Percentiles rank a stretch among this genome's conserved stretches.
phyloP scores from a whole-genome alignment of 371 early-diverging fungal genomes.

The Nematocida major region DNA sequence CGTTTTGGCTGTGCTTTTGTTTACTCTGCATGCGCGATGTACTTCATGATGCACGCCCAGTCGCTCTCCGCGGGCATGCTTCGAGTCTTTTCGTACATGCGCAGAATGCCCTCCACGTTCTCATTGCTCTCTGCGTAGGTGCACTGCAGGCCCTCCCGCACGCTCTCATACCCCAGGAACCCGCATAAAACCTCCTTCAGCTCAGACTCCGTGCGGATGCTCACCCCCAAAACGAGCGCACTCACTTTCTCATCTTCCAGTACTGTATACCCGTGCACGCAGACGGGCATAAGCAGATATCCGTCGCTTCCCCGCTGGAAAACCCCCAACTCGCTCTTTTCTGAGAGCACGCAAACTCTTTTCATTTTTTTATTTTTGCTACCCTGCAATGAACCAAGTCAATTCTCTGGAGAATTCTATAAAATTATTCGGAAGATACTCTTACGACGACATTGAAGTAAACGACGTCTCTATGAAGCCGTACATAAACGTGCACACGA shows the following conservation, averaged over 20 bases:
- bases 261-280: background rate
- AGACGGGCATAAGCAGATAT: no score
- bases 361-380: conserved; percentile 41
- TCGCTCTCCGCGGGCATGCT: background rate
- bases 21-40: background rate
- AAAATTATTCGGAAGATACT: conserved; percentile 60
- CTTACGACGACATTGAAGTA: conserved; percentile 60
- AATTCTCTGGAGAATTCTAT: conserved; percentile 33
- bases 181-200: background rate
- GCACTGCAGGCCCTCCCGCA: background rate
- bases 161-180: background rate
- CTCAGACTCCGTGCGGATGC: background rate
- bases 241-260: background rate
- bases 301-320: no score
- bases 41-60: background rate
- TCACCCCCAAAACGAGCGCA: background rate
- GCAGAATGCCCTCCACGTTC: background rate
- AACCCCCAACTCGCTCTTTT: background rate
- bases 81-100: background rate
- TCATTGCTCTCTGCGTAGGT: no score
- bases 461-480: conserved; percentile 56
- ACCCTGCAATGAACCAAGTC: conserved; percentile 45
- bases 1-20: no score
- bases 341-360: background rate
- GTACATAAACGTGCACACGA: conserved; percentile 58